Conservation (phyloP, 139 green algal species). For the Chlamydomonas sphaeroides region DNA sequence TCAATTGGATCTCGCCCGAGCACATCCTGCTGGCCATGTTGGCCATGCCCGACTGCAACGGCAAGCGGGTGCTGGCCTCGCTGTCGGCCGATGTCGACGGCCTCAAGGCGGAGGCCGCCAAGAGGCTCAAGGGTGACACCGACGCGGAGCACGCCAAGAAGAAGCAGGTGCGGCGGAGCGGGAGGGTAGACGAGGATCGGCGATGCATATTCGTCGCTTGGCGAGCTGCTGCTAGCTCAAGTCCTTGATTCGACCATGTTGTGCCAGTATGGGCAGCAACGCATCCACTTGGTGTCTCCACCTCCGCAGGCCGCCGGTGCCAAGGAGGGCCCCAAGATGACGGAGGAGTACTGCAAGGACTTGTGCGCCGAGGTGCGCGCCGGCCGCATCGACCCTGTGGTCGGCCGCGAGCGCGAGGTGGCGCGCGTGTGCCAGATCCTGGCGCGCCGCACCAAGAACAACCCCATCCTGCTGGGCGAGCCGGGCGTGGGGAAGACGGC, state of each 20-base stretch:
- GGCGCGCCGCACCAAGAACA: constrained; percentile 92
- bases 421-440: constrained; percentile 88
- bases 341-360: constrained; percentile 93
- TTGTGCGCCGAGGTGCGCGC: constrained; percentile 78
- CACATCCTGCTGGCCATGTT: constrained; percentile 91
- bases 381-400: constrained; percentile 91
- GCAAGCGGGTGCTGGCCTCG: constrained; percentile 59
- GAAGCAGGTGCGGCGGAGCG: constrained; percentile 58
- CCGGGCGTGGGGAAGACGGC: constrained; percentile 94
- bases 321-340: constrained; percentile 63
- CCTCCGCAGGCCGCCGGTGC: background rate
- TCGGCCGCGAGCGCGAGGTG: constrained; percentile 92
- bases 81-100: constrained; percentile 47
- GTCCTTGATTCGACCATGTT: no score
- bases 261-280: no score
- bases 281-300: no score
- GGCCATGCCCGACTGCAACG: constrained; percentile 50
- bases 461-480: constrained; percentile 97
- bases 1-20: constrained; percentile 92
- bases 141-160: constrained; percentile 59
- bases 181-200: no score
- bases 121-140: constrained; percentile 69
- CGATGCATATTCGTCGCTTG: no score
- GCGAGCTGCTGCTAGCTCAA: no score
- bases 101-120: constrained; percentile 64